Base-by-base conservation (phyloP, 2,329 filamentous ascomycete species). In the Sporothrix brunneoviolacea region DNA sequence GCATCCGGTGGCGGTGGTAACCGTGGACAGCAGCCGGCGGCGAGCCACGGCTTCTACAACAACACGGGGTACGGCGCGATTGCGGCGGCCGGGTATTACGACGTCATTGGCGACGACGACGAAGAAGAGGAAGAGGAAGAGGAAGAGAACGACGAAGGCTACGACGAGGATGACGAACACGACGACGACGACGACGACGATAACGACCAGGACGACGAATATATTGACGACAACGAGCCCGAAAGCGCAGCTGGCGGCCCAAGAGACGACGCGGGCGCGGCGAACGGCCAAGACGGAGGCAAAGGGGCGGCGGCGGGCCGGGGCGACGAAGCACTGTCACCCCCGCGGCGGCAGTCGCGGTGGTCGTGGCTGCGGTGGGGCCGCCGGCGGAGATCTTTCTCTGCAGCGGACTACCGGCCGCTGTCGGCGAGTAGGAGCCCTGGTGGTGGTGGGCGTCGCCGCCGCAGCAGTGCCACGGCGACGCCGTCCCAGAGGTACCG, bases 131-230 rank as follows among this genome's bases (percentile, higher is more conserved):
- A 45, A n/a, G 46, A 47, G 4, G 52, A 43, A 1, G 45, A 52
- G 5, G 55, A 54, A 2, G 42, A 54, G 3, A 47, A 47, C 0
- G 45, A 50, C 3, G 35, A 42, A 2, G 68, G 68, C 40, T 61
- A 71, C 33, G 62, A 62, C 18, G 63, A 62, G 22, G 61, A 59
- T n/a, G 61, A 57, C 6, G 59, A 58, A 2, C 58, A 60, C 8
- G 62, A 64, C 12, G 64, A 63, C 12, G 68, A 66, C n/a, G 60
- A 61, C 24, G 57, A 62, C 33, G 59, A 54, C 8, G 32, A 46
- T 10, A 35, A 48, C 32, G 43, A 50, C 9, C 22, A 38, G n/a
- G 43, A 48, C 8, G 32, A 38, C 13, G 41, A 47, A 8, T 6
- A 5, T 28, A 10, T 5, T 6, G 43, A 44, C 27, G 45, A 50